Percentiles rank a stretch among this genome's conserved stretches.
phyloP scores from a whole-genome alignment of 1,284 basidiomycete species.

The Ganoderma boninense region DNA sequence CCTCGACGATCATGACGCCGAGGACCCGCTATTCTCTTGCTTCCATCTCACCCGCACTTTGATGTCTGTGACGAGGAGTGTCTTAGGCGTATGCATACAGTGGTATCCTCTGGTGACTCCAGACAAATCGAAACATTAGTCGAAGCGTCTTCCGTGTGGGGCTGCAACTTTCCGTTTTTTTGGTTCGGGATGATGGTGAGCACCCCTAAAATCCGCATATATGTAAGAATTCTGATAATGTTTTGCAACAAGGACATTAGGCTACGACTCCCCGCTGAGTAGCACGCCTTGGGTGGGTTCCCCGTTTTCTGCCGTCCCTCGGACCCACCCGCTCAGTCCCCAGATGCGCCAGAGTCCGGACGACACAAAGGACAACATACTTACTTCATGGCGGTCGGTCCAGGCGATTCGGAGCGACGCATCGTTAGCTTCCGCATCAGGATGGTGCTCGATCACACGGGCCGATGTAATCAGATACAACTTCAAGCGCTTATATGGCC shows the following conservation, averaged over 20 bases:
- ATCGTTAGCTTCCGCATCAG: not conserved
- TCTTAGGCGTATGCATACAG: not conserved
- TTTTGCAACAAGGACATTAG: no score
- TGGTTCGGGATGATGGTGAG: not conserved
- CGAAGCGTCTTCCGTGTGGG: no score
- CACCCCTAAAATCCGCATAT: no score
- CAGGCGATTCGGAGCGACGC: not conserved
- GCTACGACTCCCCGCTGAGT: no score
- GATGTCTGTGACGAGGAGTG: not conserved
- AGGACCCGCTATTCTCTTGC: not conserved
- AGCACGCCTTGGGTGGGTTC: not conserved
- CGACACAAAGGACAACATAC: no score
- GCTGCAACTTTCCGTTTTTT: no score
- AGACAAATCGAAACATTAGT: no score
- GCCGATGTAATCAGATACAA: not conserved
- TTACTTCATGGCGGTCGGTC: no score
- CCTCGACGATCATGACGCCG: not conserved
- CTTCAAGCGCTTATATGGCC: not conserved
- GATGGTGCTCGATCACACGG: not conserved
- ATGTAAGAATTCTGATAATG: no score
- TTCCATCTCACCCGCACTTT: not conserved
- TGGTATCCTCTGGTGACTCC: not conserved
- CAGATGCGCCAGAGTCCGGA: not conserved
- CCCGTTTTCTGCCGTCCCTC: not conserved
- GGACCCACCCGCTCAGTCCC: not conserved